A percentile compares a stretch with the other conserved stretches of the same genome.
Evolutionary conservation across 768 basidiomycete species (phyloP).

Genomic region (Termitomyces sp.): DNA sequence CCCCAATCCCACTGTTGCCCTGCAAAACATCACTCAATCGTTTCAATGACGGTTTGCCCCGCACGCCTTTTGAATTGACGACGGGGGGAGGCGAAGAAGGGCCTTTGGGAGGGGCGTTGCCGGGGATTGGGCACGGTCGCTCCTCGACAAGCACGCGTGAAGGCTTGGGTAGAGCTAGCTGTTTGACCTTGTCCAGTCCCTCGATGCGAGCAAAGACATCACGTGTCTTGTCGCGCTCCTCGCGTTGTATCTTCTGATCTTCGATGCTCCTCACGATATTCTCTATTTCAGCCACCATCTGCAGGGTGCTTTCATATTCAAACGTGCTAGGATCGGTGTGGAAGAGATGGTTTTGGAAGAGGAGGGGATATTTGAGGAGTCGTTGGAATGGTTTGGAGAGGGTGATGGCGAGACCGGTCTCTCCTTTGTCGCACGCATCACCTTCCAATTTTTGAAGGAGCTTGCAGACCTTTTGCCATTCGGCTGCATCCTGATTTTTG

Average conservation of each 20-base stretch:
- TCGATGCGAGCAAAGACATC: constrained; percentile 97
- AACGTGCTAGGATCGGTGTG: constrained; percentile 96
- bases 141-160: constrained; percentile 87
- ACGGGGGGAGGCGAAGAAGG: constrained; percentile 38
- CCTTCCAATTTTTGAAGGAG: constrained; percentile 75
- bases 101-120: constrained; percentile 27
- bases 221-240: constrained; percentile 91
- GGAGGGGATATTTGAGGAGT: constrained; percentile 91
- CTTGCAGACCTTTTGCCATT: constrained; percentile 75
- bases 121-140: constrained; percentile 37
- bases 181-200: constrained; percentile 89
- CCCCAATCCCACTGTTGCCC: constrained; percentile 41
- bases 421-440: constrained; percentile 77
- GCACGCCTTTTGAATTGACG: constrained; percentile 52
- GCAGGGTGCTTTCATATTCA: constrained; percentile 93
- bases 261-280: constrained; percentile 94
- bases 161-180: constrained; percentile 87
- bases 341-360: constrained; percentile 96
- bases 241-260: constrained; percentile 96
- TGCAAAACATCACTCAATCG: constrained; percentile 87
- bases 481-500: constrained; percentile 75
- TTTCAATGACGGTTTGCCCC: constrained; percentile 83
- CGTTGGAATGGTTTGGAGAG: constrained; percentile 97
- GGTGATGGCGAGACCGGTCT: constrained; percentile 92
- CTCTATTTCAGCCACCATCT: constrained; percentile 97